Evolutionary conservation across 1,139 yeast genomes (phyloP).

Genomic region (Zygosaccharomyces pseudobailii): DNA sequence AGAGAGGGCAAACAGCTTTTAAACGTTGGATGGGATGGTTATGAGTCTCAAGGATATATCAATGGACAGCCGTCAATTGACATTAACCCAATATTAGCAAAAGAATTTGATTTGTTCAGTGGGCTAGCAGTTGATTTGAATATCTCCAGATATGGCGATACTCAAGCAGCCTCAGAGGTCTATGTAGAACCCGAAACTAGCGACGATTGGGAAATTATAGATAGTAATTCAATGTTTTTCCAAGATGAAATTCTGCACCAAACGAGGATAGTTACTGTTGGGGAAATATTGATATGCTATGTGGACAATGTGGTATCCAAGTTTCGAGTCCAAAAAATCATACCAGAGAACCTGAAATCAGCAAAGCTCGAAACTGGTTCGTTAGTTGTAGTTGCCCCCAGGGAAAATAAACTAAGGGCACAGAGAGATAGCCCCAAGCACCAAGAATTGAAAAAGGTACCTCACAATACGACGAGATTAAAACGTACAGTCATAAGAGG

Average conservation of each 20-base stretch:
- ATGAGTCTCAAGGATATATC: slow-evolving; percentile 38
- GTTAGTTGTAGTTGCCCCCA: slow-evolving; percentile 82
- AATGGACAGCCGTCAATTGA: slow-evolving; percentile 39
- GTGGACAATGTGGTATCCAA: slow-evolving; percentile 65
- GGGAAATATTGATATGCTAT: slow-evolving; percentile 63
- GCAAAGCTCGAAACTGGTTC: slow-evolving; percentile 69
- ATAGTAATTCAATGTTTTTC: slow-evolving; percentile 69
- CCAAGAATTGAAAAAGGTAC: neutral
- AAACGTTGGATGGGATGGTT: slow-evolving; percentile 84
- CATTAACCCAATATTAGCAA: slow-evolving; percentile 54
- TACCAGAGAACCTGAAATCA: slow-evolving; percentile 40
- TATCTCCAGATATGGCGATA: slow-evolving; percentile 39
- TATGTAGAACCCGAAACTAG: slow-evolving; percentile 72
- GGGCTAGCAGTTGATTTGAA: slow-evolving; percentile 37
- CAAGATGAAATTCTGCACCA: slow-evolving; percentile 76
- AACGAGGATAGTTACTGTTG: slow-evolving; percentile 64
- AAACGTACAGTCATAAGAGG: neutral
- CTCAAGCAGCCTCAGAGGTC: slow-evolving; percentile 53
- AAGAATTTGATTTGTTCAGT: slow-evolving; percentile 36
- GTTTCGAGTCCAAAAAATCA: slow-evolving; percentile 59
- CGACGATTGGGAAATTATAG: slow-evolving; percentile 90
- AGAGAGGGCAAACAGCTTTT: slow-evolving; percentile 13
- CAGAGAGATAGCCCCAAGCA: neutral
- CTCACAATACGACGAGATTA: neutral
- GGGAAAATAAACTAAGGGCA: slow-evolving; percentile 38